Evolutionary conservation across 148 eudicot genomes (phyloP).

Genomic region (Amaranthus hypochondriacus): DNA sequence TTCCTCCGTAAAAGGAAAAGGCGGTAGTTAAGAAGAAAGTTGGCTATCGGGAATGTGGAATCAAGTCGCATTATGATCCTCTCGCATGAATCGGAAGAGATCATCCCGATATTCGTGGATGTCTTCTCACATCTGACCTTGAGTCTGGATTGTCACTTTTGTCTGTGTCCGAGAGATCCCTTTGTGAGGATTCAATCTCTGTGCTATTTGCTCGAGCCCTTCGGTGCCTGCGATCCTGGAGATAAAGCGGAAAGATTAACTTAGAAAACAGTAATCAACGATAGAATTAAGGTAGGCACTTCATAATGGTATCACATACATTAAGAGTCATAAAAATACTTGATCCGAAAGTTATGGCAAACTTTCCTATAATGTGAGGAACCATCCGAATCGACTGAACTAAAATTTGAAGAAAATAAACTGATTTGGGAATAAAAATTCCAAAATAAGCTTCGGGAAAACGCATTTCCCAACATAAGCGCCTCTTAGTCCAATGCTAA

Average conservation of each 20-base stretch:
- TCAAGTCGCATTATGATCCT: neutral
- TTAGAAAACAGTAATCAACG: neutral
- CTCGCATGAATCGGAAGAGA: neutral
- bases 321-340: too few species aligned
- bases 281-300: neutral
- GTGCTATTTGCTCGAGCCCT: slow-evolving; percentile 46
- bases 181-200: slow-evolving; percentile 52
- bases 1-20: neutral
- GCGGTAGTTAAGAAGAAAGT: neutral
- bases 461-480: too few species aligned
- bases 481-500: too few species aligned
- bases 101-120: slow-evolving; percentile 22
- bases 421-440: too few species aligned
- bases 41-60: neutral
- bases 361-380: too few species aligned
- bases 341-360: too few species aligned
- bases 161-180: slow-evolving; percentile 60
- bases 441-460: too few species aligned
- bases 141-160: slow-evolving; percentile 73
- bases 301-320: too few species aligned
- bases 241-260: neutral
- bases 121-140: slow-evolving; percentile 59
- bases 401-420: too few species aligned
- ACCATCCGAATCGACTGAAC: too few species aligned
- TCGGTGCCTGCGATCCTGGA: slow-evolving; percentile 78